A percentile compares a stretch with the other conserved stretches of the same genome.
phyloP scores from a whole-genome alignment of 805 yeast genomes.

The Candida coquimbonensis region DNA sequence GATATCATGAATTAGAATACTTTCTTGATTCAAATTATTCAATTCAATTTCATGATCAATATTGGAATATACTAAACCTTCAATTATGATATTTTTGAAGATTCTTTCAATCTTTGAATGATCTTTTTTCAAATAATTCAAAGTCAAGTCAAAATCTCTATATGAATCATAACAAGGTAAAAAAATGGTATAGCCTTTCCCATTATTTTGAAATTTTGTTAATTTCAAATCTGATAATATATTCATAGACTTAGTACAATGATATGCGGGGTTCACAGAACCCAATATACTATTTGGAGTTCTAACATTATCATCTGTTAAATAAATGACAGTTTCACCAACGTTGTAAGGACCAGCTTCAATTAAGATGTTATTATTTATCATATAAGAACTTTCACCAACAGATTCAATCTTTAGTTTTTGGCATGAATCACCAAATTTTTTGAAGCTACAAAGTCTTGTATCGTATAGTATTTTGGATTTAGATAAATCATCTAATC shows the following conservation, averaged over 20 bases:
- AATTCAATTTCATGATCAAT: slow-evolving; percentile 27
- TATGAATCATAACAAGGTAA: slow-evolving; percentile 76
- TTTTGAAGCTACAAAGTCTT: slow-evolving; percentile 46
- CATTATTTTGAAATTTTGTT: slow-evolving; percentile 44
- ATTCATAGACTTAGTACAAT: slow-evolving; percentile 59
- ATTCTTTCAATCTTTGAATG: slow-evolving; percentile 42
- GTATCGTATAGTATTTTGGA: slow-evolving; percentile 37
- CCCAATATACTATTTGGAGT: slow-evolving; percentile 60
- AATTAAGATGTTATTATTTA: slow-evolving; percentile 55
- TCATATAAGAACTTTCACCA: slow-evolving; percentile 24
- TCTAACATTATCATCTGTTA: slow-evolving; percentile 51
- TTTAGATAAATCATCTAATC: slow-evolving; percentile 26
- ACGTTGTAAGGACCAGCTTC: slow-evolving; percentile 37
- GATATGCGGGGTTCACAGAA: slow-evolving; percentile 55
- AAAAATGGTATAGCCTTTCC: slow-evolving; percentile 64
- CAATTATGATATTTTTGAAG: slow-evolving; percentile 51
- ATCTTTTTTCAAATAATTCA: slow-evolving; percentile 51
- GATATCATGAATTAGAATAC: slow-evolving; percentile 14
- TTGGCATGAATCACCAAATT: slow-evolving; percentile 57
- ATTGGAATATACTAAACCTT: slow-evolving; percentile 64
- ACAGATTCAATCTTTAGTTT: slow-evolving; percentile 39
- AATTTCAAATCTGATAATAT: slow-evolving; percentile 48
- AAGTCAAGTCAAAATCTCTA: slow-evolving; percentile 52
- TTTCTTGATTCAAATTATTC: slow-evolving; percentile 26
- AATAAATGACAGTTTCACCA: slow-evolving; percentile 62